phyloP scores from a whole-genome alignment of 2,329 filamentous ascomycete species.

The Thermothelomyces thermophilus region DNA sequence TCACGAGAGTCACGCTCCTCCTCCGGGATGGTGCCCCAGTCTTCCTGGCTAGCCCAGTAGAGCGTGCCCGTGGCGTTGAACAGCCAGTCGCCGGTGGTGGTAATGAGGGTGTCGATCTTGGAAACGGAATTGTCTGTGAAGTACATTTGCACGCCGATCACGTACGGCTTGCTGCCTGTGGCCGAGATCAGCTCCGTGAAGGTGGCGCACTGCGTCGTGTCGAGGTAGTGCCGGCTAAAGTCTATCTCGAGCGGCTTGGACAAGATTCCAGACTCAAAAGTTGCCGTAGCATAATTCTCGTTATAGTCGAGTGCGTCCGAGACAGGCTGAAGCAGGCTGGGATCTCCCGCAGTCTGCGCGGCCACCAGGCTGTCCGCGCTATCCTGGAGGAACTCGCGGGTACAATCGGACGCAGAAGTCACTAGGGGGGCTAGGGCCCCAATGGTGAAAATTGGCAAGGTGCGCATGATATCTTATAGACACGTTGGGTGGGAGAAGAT shows the following conservation, averaged over 20 bases:
- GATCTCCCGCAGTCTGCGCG: conserved; percentile 22
- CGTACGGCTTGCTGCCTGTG: conserved; percentile 30
- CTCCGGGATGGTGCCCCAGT: conserved; percentile 24
- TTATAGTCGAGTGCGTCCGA: conserved; percentile 14
- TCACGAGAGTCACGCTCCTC: conserved; percentile 22
- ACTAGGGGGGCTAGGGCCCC: background rate
- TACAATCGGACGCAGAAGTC: conserved; percentile 17
- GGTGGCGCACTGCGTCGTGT: conserved; percentile 27
- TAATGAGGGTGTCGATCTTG: conserved; percentile 26
- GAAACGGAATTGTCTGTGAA: conserved; percentile 20
- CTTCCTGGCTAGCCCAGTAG: conserved; percentile 21
- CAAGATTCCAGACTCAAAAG: conserved; percentile 22
- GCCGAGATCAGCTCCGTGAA: conserved; percentile 27
- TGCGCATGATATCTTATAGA: conserved; percentile 3
- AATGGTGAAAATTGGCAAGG: background rate
- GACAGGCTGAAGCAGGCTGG: conserved; percentile 16
- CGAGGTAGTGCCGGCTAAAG: conserved; percentile 25
- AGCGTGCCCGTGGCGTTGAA: conserved; percentile 28
- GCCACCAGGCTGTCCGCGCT: conserved; percentile 21
- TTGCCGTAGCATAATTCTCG: conserved; percentile 17
- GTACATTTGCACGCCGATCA: conserved; percentile 33
- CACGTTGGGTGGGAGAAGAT: too few relatives aligned
- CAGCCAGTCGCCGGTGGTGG: conserved; percentile 26
- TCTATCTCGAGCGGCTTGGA: conserved; percentile 23
- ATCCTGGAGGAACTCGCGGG: conserved; percentile 20